Evolutionary conservation across 345 rosid species (phyloP).

Genomic region (Populus alba): DNA sequence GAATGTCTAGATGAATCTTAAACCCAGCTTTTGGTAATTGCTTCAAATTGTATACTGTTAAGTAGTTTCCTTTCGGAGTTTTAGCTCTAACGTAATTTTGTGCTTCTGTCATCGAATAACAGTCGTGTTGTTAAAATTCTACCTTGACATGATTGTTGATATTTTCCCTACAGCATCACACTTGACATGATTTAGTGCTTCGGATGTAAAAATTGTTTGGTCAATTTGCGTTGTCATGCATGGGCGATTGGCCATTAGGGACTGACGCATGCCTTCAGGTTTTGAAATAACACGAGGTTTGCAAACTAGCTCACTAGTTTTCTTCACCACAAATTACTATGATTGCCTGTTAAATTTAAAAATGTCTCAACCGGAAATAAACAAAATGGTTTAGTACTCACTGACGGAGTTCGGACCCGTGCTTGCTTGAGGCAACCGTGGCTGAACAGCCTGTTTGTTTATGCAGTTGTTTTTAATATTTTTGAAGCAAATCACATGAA

Average conservation of each 20-base stretch:
- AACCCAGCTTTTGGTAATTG: neutral
- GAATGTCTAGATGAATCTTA: conserved; percentile 19
- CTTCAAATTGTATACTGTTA: neutral
- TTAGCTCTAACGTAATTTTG: neutral
- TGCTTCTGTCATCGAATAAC: neutral
- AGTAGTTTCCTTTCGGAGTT: neutral
- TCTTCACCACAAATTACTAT: neutral
- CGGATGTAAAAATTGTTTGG: neutral
- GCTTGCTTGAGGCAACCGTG: neutral
- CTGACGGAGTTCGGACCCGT: neutral
- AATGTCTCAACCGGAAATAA: neutral
- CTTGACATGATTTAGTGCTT: no score
- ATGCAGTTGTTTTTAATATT: no score
- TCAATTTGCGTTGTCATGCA: neutral
- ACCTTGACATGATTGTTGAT: neutral
- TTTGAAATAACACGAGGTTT: neutral
- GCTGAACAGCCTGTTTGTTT: no score
- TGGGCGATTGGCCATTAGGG: neutral
- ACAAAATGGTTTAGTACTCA: neutral
- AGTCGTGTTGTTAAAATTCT: neutral
- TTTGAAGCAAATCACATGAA: no score
- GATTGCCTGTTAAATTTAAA: neutral
- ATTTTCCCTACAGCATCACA: neutral
- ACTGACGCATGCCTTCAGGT: no score
- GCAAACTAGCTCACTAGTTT: neutral